phyloP scores from a whole-genome alignment of 306 rosid species.

The Lotus japonicus region DNA sequence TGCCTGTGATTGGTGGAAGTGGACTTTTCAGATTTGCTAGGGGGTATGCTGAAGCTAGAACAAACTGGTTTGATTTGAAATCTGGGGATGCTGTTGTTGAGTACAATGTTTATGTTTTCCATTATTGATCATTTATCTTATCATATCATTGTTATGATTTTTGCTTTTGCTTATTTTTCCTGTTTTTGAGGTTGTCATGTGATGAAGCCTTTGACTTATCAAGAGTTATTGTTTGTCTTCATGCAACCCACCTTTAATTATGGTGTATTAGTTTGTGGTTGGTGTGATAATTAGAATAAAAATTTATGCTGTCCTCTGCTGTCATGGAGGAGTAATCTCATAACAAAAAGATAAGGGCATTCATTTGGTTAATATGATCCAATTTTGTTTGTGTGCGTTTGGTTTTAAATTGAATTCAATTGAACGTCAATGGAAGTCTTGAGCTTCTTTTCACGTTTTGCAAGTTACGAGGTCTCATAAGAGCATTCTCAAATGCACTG shows the following conservation, averaged over 20 bases:
- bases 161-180: not conserved
- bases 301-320: not conserved
- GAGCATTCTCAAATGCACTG: too few relatives aligned
- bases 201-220: not conserved
- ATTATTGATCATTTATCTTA: conserved; percentile 24
- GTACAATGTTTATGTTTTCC: conserved; percentile 45
- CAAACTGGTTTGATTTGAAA: not conserved
- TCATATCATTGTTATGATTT: too few relatives aligned
- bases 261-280: not conserved
- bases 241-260: not conserved
- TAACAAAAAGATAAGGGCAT: not conserved
- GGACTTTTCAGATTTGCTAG: conserved; percentile 74
- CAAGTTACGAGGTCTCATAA: too few relatives aligned
- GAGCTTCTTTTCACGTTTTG: too few relatives aligned
- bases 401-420: too few relatives aligned
- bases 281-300: conserved; percentile 1
- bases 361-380: too few relatives aligned
- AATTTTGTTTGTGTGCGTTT: too few relatives aligned
- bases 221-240: not conserved
- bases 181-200: not conserved
- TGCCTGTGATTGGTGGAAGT: conserved; percentile 79
- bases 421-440: too few relatives aligned
- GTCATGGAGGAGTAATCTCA: not conserved
- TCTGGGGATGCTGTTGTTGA: conserved; percentile 55
- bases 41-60: conserved; percentile 46